Evolutionary conservation across 345 rosid genomes (phyloP), one percentile per base, ranked within the genome.

Genomic region (Arabidopsis suecica): DNA sequence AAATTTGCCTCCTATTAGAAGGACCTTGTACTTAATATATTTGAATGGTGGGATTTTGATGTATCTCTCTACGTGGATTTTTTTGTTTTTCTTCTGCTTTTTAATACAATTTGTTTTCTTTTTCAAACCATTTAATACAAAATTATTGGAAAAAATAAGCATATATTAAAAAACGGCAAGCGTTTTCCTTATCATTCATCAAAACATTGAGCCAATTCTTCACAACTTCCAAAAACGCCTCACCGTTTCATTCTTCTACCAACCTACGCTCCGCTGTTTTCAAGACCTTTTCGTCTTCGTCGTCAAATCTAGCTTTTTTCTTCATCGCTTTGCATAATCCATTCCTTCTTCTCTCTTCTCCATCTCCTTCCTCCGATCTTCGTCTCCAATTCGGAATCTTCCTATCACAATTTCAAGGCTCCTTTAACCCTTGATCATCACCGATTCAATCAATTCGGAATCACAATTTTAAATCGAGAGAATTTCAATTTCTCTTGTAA

Each of bases 241-340:
- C 49, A 22, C 13, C 68, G 72, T 65, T 77, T 77, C 33, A 37
- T 13, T 0, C 0, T 64, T 49, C 0, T 2, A 38, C 22, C 57
- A 47, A 22, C 5, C 53, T 1, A 45, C 16, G 80, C 67, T 64
- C 61, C n/a, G 76, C 3, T 58, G 80, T 65, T 71, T 70, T 38
- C 4, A 11, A 16, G n/a, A 51, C 72, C 28, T 45, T 69, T 62
- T 54, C 65, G 50, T 69, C 38, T 36, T 36, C 38, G 38, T 36
- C 38, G 38, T 36, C 38, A 28, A 28, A 28, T 36, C 38, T 36
- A 1, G 38, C 32, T 28, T 28, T 41, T 11, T n/a, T 22, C 54
- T 63, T 45, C 75, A 7, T 62, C 65, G 65, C 23, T 48, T 61
- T 4, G 5, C 23, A 5, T 8, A 62, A 42, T 70, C 66, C 67